Evolutionary conservation across 2,329 filamentous ascomycete species (phyloP), one percentile per base, ranked within the genome.

Genomic region (Penicillium corylophilum): DNA sequence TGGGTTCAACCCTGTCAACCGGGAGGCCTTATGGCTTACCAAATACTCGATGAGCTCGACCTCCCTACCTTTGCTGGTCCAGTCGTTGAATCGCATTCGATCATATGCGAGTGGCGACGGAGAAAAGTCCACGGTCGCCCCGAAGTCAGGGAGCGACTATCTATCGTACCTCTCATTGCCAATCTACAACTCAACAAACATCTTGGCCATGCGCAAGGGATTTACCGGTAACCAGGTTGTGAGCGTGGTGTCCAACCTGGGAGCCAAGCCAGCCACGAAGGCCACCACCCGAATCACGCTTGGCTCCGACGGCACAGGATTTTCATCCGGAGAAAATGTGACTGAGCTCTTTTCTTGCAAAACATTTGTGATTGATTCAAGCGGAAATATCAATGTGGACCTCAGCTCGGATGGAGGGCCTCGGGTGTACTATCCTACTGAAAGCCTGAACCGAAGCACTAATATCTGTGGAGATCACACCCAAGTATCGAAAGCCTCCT

Each of bases 21-120:
- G 82, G 36, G 80, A 84, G 63, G 77, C 81, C 22, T 69, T 83
- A 41, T 85, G 82, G 82, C 69, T 74, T 23, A 78, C 77, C 33
- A 67, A 65, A 18, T 84, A 78, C 69, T 53, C 51, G 20, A 50
- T 50, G 42, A 46, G 46, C 18, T 50, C 51, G 20, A 50, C 42
- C 24, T 50, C 51, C 29, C 38, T 53, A 31, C 51, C 51, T 24
- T 39, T 38, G 43, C 47, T 53, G 3, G 51, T 53, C 31, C 51
- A 53, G 18, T 40, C 38, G 10, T 40, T 53, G 38, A 53, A 53
- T 43, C 47, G 43, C 47, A 53, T 53, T 43, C 47, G 51, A 44
- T 46, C 47, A 18, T 50, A 53, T 42, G 51, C 47, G 24, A 53
- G 43, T 20, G 31, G 51, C 15, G 47, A 53, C 31, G 51, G 51